Base-by-base conservation (phyloP, 2,329 filamentous ascomycete genomes). In the Talaromyces pinophilus region DNA sequence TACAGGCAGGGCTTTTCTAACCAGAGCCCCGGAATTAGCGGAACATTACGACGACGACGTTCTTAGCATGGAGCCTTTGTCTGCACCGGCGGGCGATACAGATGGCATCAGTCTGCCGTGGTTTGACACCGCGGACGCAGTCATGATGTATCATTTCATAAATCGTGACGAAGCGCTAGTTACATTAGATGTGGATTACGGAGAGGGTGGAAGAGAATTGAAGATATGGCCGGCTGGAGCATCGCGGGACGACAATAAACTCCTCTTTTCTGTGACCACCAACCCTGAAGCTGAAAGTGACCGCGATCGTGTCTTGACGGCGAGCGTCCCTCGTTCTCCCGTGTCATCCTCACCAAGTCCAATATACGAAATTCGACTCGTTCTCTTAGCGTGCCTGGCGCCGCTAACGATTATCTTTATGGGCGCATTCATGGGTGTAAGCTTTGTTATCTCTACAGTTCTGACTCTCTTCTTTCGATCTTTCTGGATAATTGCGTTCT, bases 71-170 rank as follows among this genome's bases (percentile, higher is more conserved):
- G 8, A 3, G 1, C 15, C 52, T 22, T 28, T 65, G 2, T 62
- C 63, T 40, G 63, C 48, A 11, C 46, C 57, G 3, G 57, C 57
- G 19, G 63, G 63, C 48, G 63, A 65, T 15, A 28, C 25, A 8
- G 63, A 65, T 60, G 63, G 63, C 6, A 25, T 62, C n/a, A 62
- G 33, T 46, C 8, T 65, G 25, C 63, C 63, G 5, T 65, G 63
- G 63, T 65, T 65, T n/a, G 57, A 65, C 19, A 55, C 46, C 6
- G 63, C 63, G 6, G 63, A 65, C 8, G 55, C 63, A n/a, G 46
- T 61, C 1, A 19, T 65, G 38, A 65, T 65, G 57, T 65, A 25
- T 44, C 25, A 65, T 46, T 62, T 62, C 17, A 44, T 62, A 25
- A n/a, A 46, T 48, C 57, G 35, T 30, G 63, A 65, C 40, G 11